Evolutionary conservation across 2,329 filamentous ascomycete genomes (phyloP).

Genomic region (Helotiales sp.): DNA sequence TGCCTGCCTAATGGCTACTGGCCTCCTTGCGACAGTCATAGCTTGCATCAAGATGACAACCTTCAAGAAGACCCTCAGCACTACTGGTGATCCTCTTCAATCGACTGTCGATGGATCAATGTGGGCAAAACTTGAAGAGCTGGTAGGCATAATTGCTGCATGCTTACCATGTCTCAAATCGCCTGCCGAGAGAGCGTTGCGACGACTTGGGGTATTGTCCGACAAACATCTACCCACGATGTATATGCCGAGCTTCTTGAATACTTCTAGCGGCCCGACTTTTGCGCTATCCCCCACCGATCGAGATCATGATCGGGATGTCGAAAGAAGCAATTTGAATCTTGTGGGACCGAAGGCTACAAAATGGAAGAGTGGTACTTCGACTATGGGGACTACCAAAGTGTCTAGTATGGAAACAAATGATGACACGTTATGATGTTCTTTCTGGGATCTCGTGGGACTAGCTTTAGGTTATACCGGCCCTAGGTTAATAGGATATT

Average conservation of each 20-base stretch:
- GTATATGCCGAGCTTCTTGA: conserved; percentile 4
- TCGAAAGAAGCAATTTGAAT: neutral
- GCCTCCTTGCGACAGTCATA: conserved; percentile 11
- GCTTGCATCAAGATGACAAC: conserved; percentile 16
- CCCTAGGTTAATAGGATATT: too few relatives aligned
- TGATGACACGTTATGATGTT: neutral
- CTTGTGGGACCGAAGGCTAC: neutral
- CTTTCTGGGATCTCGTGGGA: neutral
- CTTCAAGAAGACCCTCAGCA: conserved; percentile 11
- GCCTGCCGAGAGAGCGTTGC: conserved; percentile 6
- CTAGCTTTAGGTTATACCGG: neutral
- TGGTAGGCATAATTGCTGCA: conserved; percentile 15
- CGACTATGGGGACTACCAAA: neutral
- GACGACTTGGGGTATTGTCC: conserved; percentile 10
- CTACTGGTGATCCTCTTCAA: conserved; percentile 9
- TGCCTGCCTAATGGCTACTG: conserved; percentile 10
- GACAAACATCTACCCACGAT: neutral
- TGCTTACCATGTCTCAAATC: conserved; percentile 15
- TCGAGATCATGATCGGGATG: neutral
- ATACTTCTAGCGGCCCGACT: neutral
- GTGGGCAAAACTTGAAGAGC: conserved; percentile 15
- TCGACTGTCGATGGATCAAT: conserved; percentile 6
- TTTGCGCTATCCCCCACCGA: neutral
- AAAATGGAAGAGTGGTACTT: neutral
- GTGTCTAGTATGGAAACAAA: neutral